Percentiles rank a stretch among this genome's conserved stretches.
Evolutionary conservation across 2,329 filamentous ascomycete genomes (phyloP).

Genomic region (Phoma sp.): DNA sequence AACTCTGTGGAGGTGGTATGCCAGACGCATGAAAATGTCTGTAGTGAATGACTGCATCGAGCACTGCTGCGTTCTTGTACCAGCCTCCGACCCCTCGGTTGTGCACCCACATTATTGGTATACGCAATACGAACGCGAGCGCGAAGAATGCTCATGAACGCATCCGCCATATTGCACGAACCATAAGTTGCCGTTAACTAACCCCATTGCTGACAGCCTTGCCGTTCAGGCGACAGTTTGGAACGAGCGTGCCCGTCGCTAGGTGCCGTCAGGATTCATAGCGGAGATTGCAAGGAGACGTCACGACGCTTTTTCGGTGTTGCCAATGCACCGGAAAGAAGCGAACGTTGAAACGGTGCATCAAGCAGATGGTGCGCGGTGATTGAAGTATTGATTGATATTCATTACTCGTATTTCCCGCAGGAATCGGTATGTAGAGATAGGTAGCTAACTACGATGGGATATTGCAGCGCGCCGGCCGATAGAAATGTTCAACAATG

Average conservation of each 20-base stretch:
- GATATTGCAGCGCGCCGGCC: slow-evolving; percentile 18
- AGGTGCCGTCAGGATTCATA: slow-evolving; percentile 16
- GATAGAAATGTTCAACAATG: slow-evolving; percentile 13
- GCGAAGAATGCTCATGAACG: slow-evolving; percentile 9
- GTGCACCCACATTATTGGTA: slow-evolving; percentile 14
- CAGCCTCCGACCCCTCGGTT: slow-evolving; percentile 11
- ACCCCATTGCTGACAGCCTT: slow-evolving; percentile 6
- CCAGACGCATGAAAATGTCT: neutral
- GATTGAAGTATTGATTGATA: slow-evolving; percentile 18
- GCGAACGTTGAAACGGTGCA: slow-evolving; percentile 14
- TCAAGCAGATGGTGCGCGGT: slow-evolving; percentile 5
- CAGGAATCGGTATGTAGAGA: slow-evolving; percentile 8
- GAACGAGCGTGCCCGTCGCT: slow-evolving; percentile 4
- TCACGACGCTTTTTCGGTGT: slow-evolving; percentile 4
- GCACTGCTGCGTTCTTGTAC: slow-evolving; percentile 12
- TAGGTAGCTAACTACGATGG: slow-evolving; percentile 17
- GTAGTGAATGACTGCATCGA: slow-evolving; percentile 5
- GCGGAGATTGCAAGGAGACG: slow-evolving; percentile 17
- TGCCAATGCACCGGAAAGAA: slow-evolving; percentile 16
- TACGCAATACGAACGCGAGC: slow-evolving; percentile 7
- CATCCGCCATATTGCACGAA: slow-evolving; percentile 5
- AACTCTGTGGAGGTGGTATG: slow-evolving; percentile 1
- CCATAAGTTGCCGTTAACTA: neutral
- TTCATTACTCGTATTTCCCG: slow-evolving; percentile 17
- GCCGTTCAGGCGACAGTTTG: slow-evolving; percentile 6